phyloP scores from a whole-genome alignment of 1,284 basidiomycete species.

The Tilletiopsis washingtonensis region DNA sequence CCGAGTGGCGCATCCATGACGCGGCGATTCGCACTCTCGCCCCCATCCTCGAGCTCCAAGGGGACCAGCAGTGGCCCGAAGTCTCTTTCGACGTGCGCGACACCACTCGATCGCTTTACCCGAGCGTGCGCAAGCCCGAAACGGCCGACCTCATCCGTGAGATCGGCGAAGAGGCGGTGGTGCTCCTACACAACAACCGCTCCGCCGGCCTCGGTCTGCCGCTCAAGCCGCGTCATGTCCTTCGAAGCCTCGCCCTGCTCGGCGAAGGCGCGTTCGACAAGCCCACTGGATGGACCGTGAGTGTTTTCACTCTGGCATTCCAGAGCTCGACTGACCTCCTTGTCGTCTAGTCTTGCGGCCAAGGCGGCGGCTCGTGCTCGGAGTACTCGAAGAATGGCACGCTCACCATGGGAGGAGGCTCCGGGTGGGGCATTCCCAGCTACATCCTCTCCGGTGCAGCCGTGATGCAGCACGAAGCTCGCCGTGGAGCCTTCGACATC shows the following conservation, averaged over 20 bases:
- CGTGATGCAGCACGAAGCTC: slow-evolving; percentile 16
- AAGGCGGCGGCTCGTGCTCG: neutral
- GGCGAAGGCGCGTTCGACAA: neutral
- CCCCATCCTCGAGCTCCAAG: slow-evolving; percentile 34
- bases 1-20: slow-evolving; percentile 54
- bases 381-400: neutral
- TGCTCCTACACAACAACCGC: slow-evolving; percentile 30
- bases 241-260: neutral
- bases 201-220: neutral
- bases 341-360: too few species aligned
- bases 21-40: slow-evolving; percentile 46
- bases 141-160: slow-evolving; percentile 25
- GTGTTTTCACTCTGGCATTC: too few species aligned
- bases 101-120: slow-evolving; percentile 8
- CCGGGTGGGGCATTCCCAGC: slow-evolving; percentile 1
- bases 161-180: slow-evolving; percentile 26
- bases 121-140: slow-evolving; percentile 11
- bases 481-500: slow-evolving; percentile 2
- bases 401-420: neutral
- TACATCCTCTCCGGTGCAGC: slow-evolving; percentile 19
- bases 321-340: too few species aligned
- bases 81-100: slow-evolving; percentile 6
- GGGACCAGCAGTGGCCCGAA: slow-evolving; percentile 20
- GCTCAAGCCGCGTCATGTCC: neutral
- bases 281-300: neutral